Evolutionary conservation across 805 yeast genomes (phyloP), one percentile per base, ranked within the genome.

Genomic region (Vanderwaltozyma tropicalis): DNA sequence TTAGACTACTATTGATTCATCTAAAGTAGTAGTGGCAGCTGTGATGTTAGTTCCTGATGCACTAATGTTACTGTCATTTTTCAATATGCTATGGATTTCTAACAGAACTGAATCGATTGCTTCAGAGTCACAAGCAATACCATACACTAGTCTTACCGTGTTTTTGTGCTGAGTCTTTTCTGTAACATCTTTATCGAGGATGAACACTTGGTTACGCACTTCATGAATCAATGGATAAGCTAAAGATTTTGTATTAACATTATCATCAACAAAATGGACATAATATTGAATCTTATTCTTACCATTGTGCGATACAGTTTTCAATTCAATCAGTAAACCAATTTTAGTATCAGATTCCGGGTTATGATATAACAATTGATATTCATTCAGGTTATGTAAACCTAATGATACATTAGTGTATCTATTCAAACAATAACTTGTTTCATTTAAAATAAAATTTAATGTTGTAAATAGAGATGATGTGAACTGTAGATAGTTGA

Each of bases 401-500:
- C 54, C 55, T 3, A 57, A 41, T 15, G 41, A 45, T 3, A 57
- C 53, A 27, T 44, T 44, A 5, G 56, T 49, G 11, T 22, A 40
- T 15, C 35, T 42, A 25, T 42, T 43, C 5, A 26, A 11, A n/a
- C 36, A 14, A 11, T 37, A 26, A 29, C 39, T 22, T 15, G 40
- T 39, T 25, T 47, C 45, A 13, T 37, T 32, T 7, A 47, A 27
- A 6, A 57, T 46, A 10, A 35, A 31, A 31, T 48, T 44, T 5
- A 54, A 31, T 5, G 53, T 44, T 3, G 45, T 38, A 39, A 58
- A 58, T 9, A 58, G 39, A 0, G 55, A 46, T 11, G 59, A 55
- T 1, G 64, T 59, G 37, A 59, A 59, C 32, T 57, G 62, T 32
- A 58, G 37, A 37, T 59, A 59, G 40, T 56, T 53, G 48, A 60